A percentile compares a stretch with the other conserved stretches of the same genome.
These are phyloP conservation scores for Pestalotiopsis sp. DNA, from an alignment of 2,329 filamentous ascomycete species.

Conservation along the genomic window DNA sequence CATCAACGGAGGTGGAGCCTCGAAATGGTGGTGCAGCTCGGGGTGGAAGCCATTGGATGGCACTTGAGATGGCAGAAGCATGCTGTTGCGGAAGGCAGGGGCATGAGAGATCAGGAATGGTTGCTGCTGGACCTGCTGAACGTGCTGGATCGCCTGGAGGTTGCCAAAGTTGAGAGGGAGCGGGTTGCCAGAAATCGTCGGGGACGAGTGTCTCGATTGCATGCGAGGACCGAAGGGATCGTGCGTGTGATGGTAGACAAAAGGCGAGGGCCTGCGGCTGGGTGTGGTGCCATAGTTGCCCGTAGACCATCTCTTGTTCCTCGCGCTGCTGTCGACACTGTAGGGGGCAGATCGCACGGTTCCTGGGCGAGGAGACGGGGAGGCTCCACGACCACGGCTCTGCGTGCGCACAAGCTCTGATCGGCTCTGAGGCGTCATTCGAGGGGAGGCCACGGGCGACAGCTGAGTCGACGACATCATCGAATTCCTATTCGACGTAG, in stretches of 20 bases:
- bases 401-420: slow-evolving; percentile 65
- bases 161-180: slow-evolving; percentile 58
- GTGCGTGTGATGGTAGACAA: slow-evolving; percentile 64
- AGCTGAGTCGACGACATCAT: slow-evolving; percentile 72
- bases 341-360: slow-evolving; percentile 70
- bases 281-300: slow-evolving; percentile 67
- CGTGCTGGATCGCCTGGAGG: slow-evolving; percentile 56
- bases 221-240: slow-evolving; percentile 64
- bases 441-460: slow-evolving; percentile 73
- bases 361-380: slow-evolving; percentile 70
- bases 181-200: slow-evolving; percentile 48
- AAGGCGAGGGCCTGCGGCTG: slow-evolving; percentile 60
- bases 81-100: slow-evolving; percentile 58
- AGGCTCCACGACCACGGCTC: slow-evolving; percentile 68
- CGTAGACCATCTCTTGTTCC: slow-evolving; percentile 78
- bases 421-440: slow-evolving; percentile 63
- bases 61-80: slow-evolving; percentile 60
- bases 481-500: slow-evolving; percentile 69
- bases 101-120: slow-evolving; percentile 58
- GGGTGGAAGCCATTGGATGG: slow-evolving; percentile 53
- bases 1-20: slow-evolving; percentile 64
- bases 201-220: slow-evolving; percentile 55
- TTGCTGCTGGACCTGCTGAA: slow-evolving; percentile 47
- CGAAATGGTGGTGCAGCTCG: slow-evolving; percentile 56
- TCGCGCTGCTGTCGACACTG: slow-evolving; percentile 64